Percentiles rank a stretch among this genome's conserved stretches.
Conservation (phyloP, 169 alveolate species). For the Eimeria sp. region DNA sequence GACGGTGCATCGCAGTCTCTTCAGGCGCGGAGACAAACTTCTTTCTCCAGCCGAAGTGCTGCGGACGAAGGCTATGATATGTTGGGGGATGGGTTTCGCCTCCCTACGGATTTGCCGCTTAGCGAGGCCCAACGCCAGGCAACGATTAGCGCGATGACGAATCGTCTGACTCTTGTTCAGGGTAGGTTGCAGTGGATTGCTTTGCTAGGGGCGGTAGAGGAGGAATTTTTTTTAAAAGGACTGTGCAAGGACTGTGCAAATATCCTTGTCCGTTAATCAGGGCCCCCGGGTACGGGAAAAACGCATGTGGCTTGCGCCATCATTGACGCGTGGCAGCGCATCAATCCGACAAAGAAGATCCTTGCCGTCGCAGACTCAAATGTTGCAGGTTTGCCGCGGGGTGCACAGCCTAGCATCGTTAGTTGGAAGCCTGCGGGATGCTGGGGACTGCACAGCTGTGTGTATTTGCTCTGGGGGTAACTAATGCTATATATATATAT, state of each 20-base stretch:
- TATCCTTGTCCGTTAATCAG: neutral
- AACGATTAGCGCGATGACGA: constrained; percentile 78
- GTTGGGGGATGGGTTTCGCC: constrained; percentile 56
- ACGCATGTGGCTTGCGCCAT: constrained; percentile 82
- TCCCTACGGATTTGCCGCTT: constrained; percentile 80
- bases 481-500: too few relatives aligned
- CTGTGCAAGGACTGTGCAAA: too few relatives aligned
- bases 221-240: neutral
- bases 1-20: constrained; percentile 8
- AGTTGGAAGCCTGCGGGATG: neutral
- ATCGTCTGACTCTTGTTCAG: constrained; percentile 80
- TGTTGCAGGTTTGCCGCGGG: constrained; percentile 64
- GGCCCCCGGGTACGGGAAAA: constrained; percentile 84
- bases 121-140: constrained; percentile 77
- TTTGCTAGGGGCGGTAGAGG: neutral
- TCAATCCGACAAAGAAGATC: constrained; percentile 63
- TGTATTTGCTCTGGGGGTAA: neutral
- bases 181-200: constrained; percentile 35
- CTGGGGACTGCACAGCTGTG: neutral
- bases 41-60: constrained; percentile 66
- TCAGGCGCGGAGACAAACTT: constrained; percentile 78
- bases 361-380: constrained; percentile 80
- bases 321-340: constrained; percentile 76
- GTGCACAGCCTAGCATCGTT: neutral
- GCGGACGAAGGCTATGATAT: constrained; percentile 54